Conservation (phyloP, 345 rosid genomes). For the Hirschfeldia incana region DNA sequence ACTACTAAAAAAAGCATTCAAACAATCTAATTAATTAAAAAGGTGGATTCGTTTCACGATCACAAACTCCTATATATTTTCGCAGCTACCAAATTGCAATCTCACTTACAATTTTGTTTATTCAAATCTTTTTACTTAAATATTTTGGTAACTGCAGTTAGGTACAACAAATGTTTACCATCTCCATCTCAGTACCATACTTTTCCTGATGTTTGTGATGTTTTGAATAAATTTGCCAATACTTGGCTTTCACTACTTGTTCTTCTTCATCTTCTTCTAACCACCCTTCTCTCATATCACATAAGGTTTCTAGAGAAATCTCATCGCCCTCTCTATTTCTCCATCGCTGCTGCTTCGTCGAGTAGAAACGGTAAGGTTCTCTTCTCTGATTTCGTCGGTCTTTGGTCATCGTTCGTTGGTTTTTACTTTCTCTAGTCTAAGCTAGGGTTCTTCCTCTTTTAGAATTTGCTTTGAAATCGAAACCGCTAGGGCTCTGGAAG, state of each 20-base stretch:
- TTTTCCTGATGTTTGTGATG: neutral
- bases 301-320: neutral
- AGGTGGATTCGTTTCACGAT: neutral
- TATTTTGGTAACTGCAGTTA: conserved; percentile 23
- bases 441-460: too few relatives aligned
- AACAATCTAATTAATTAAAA: neutral
- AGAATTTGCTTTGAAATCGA: neutral
- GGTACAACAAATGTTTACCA: conserved; percentile 36
- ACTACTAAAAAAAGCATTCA: neutral
- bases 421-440: too few relatives aligned
- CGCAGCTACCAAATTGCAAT: neutral
- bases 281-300: neutral
- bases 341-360: conserved; percentile 19
- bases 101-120: conserved; percentile 18
- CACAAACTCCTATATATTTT: neutral
- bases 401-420: neutral
- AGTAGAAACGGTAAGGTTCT: conserved; percentile 10
- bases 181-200: conserved; percentile 30
- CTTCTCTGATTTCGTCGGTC: neutral
- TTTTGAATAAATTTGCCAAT: conserved; percentile 23
- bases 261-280: neutral
- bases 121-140: too few relatives aligned
- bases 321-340: conserved; percentile 3
- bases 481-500: conserved; percentile 17
- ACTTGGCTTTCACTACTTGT: conserved; percentile 35